These are phyloP conservation scores for Inonotus hispidus DNA, from an alignment of 1,284 basidiomycete genomes.

Conservation along the genomic window DNA sequence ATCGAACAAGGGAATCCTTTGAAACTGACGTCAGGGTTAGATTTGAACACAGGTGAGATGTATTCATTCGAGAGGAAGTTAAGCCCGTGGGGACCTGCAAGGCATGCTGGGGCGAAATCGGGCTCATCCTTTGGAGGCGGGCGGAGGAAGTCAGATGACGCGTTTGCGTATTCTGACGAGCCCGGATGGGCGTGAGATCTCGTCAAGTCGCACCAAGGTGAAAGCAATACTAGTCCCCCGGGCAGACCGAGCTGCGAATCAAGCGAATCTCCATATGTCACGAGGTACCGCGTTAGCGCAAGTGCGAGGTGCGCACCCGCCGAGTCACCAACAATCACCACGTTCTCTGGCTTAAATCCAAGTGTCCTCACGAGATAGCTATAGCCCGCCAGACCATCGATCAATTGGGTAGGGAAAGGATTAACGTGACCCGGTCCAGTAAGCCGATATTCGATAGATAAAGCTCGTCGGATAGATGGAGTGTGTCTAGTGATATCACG, in stretches of 20 bases:
- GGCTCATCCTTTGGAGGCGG: neutral
- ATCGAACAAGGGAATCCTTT: constrained; percentile 32
- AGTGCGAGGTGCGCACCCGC: constrained; percentile 70
- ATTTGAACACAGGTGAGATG: constrained; percentile 27
- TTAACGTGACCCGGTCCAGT: constrained; percentile 21
- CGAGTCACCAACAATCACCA: constrained; percentile 65
- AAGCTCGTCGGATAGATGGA: constrained; percentile 36
- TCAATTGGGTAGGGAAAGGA: constrained; percentile 57
- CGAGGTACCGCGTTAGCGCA: constrained; percentile 49
- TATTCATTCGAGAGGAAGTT: constrained; percentile 23
- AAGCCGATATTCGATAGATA: constrained; percentile 42
- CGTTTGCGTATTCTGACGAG: constrained; percentile 23
- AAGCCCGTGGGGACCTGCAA: constrained; percentile 12
- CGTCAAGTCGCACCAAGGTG: constrained; percentile 43
- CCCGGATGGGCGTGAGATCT: constrained; percentile 25
- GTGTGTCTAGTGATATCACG: constrained; percentile 30
- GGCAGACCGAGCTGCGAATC: constrained; percentile 27
- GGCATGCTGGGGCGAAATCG: neutral
- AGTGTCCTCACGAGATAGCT: constrained; percentile 46
- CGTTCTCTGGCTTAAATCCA: constrained; percentile 41
- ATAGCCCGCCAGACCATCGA: constrained; percentile 60
- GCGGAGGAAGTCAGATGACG: constrained; percentile 3
- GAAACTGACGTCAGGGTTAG: constrained; percentile 23
- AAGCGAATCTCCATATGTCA: constrained; percentile 32
- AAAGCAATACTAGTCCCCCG: constrained; percentile 38